Evolutionary conservation across 148 eudicot genomes (phyloP).

Genomic region (Vaccinium vitisidaea): DNA sequence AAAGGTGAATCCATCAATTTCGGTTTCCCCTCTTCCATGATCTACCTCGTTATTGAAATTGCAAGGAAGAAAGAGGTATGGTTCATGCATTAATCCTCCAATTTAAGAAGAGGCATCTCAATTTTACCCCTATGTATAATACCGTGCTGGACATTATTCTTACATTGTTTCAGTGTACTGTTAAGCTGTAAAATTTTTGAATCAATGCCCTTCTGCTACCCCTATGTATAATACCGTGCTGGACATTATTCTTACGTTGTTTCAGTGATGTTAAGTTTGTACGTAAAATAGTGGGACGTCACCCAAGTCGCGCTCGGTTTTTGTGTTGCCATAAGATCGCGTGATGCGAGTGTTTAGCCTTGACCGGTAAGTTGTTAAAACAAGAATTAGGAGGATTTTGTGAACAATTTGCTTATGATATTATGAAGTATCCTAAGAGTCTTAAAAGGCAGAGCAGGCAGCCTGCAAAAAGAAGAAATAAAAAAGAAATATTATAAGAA

Average conservation of each 20-base stretch:
- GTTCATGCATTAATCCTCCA: background rate
- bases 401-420: too few relatives aligned
- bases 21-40: background rate
- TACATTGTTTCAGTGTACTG: background rate
- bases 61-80: background rate
- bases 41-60: background rate
- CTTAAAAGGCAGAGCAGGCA: too few relatives aligned
- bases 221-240: background rate
- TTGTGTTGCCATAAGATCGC: too few relatives aligned
- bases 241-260: background rate
- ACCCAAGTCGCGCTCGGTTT: too few relatives aligned
- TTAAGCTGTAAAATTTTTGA: background rate
- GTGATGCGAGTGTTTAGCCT: too few relatives aligned
- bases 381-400: too few relatives aligned
- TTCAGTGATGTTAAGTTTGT: background rate
- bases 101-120: background rate
- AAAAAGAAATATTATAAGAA: too few relatives aligned
- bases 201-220: background rate
- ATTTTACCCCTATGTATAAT: background rate
- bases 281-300: background rate
- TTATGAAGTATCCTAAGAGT: too few relatives aligned
- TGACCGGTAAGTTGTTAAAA: too few relatives aligned
- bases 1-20: background rate
- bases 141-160: background rate
- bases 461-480: too few relatives aligned